Conservation (phyloP, 306 rosid species). For the Mimosa pudica region DNA sequence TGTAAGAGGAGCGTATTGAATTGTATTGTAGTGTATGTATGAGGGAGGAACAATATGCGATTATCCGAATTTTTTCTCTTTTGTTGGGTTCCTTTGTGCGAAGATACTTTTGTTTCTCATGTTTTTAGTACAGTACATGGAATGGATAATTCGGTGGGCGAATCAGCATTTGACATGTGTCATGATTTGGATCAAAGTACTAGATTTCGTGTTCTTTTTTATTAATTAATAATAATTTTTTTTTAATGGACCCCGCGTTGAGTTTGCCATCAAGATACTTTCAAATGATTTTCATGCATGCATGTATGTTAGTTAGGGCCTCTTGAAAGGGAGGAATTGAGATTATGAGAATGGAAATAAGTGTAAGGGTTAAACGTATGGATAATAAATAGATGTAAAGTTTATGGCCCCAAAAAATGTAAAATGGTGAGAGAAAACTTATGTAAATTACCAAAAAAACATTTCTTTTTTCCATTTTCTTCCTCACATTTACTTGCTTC, state of each 20-base stretch:
- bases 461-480: too few species aligned
- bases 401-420: too few species aligned
- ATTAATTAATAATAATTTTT: neutral
- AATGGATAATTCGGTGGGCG: constrained; percentile 14
- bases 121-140: neutral
- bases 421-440: too few species aligned
- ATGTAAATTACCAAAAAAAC: too few species aligned
- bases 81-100: constrained; percentile 28
- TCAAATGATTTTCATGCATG: too few species aligned
- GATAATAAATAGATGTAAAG: too few species aligned
- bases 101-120: constrained; percentile 33
- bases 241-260: neutral
- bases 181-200: constrained; percentile 14
- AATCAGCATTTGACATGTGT: constrained; percentile 34
- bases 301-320: too few species aligned
- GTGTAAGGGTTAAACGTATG: too few species aligned
- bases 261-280: neutral
- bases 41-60: constrained; percentile 22
- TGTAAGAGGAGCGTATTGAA: neutral
- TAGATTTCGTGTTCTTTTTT: neutral
- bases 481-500: too few species aligned
- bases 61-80: constrained; percentile 35
- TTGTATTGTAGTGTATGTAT: constrained; percentile 11
- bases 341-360: too few species aligned
- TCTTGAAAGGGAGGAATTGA: too few species aligned